These are phyloP conservation scores for Ziziphus jujuba DNA, from an alignment of 306 rosid genomes.

Conservation along the genomic window DNA sequence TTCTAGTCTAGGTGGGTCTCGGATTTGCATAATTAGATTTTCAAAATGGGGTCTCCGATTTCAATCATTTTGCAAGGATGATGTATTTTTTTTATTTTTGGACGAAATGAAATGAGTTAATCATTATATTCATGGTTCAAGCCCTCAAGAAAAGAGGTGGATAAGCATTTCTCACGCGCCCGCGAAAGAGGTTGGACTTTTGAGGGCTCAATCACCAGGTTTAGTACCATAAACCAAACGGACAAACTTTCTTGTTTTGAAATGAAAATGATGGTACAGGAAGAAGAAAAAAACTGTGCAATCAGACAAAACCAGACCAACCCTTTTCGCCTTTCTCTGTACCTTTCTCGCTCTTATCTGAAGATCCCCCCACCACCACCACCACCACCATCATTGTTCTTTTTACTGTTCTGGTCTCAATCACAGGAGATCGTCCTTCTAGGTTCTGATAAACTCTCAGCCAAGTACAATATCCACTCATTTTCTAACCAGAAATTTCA, in stretches of 20 bases:
- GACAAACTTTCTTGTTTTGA: constrained; percentile 14
- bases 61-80: too few species aligned
- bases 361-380: background rate
- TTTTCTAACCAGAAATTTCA: background rate
- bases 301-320: constrained; percentile 8
- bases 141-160: too few species aligned
- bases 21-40: too few species aligned
- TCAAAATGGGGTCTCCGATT: too few species aligned
- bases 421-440: background rate
- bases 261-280: constrained; percentile 13
- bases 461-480: background rate
- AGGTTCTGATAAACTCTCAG: too few species aligned
- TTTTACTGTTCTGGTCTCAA: background rate
- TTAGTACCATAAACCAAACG: background rate
- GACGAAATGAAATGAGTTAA: too few species aligned
- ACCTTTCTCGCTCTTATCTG: background rate
- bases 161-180: background rate
- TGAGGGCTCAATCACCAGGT: background rate
- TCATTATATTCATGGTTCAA: too few species aligned
- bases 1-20: too few species aligned
- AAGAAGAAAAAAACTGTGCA: background rate
- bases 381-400: background rate
- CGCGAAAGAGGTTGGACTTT: background rate
- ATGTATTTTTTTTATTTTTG: too few species aligned
- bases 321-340: constrained; percentile 3